Conservation (phyloP, 805 yeast genomes). For the Zygoascus ofunaensis region DNA sequence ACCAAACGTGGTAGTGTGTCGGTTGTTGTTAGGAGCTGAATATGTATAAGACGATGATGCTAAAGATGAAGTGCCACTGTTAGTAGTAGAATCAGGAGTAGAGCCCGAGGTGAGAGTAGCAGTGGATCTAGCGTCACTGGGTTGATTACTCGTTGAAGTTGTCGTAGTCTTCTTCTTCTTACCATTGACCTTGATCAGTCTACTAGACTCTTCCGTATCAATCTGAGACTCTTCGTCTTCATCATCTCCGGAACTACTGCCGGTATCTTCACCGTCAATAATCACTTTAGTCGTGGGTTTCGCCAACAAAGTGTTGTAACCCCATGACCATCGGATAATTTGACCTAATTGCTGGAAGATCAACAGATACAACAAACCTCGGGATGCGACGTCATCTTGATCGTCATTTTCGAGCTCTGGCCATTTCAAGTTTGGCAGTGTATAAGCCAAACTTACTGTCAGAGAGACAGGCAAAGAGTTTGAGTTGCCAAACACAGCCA, state of each 20-base stretch:
- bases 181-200: background rate
- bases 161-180: background rate
- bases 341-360: conserved; percentile 63
- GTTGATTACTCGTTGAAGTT: background rate
- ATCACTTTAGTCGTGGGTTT: conserved; percentile 23
- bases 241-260: background rate
- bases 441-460: conserved; percentile 56
- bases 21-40: background rate
- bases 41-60: background rate
- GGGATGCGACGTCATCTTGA: conserved; percentile 48
- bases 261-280: conserved; percentile 4
- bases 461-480: conserved; percentile 91
- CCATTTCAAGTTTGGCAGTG: conserved; percentile 52
- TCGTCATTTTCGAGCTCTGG: conserved; percentile 45
- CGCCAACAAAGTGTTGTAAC: conserved; percentile 50
- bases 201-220: conserved; percentile 1
- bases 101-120: background rate
- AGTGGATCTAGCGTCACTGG: background rate
- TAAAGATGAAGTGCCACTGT: background rate
- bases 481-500: conserved; percentile 95
- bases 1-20: background rate
- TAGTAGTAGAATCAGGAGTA: background rate
- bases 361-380: conserved; percentile 51
- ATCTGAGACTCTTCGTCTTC: conserved; percentile 3
- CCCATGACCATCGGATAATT: conserved; percentile 63